Evolutionary conservation across 2,329 filamentous ascomycete genomes (phyloP), one percentile per base, ranked within the genome.

Genomic region (Emergomyces pasteurianus): DNA sequence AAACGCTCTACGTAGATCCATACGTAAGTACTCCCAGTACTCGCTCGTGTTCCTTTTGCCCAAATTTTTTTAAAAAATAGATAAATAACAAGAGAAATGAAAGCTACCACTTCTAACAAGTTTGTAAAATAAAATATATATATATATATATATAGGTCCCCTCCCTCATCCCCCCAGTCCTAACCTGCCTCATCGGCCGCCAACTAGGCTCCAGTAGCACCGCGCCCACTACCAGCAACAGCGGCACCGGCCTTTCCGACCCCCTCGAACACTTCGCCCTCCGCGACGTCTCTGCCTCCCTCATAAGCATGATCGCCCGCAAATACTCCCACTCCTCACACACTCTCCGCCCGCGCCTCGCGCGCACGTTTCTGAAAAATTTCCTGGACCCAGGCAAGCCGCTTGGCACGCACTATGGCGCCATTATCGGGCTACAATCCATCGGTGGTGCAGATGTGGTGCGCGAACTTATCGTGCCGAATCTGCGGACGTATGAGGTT

Each of bases 341-440:
- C 50, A 87, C 90, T 16, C 83, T 97, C 31, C 90, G 91, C 61
- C 87, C 92, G 1, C 89, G 95, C 65, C 86, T 99, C 36, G 92
- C 91, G 3, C 84, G 94, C n/a, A 94, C 92, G 0, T 96, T 91
- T 69, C 82, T 97, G 40, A 96, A 96, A 76, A 86, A 88, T 68
- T 92, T 96, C 73, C 82, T 99, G 36, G 92, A 96, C 69, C 89
- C 90, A 0, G 85, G 86, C 50, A 90, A 92, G 70, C 86, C 91
- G 0, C 83, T 91, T 0, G 85, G 89, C 1, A 87, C 92, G 1
- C 89, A 96, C 69, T 99, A 94, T 71, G 94, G 94, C 52, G 90
- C 92, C 7, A 82, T 99, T 26, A 83, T 86, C 36, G 92, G 92
- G 1, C 79, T 99, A 2, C 81, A 87, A 1, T 85, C 87, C 1